Percentiles rank a stretch among this genome's conserved stretches.
Conservation (phyloP, 2,329 filamentous ascomycete species). For the Stachybotrys elegans region DNA sequence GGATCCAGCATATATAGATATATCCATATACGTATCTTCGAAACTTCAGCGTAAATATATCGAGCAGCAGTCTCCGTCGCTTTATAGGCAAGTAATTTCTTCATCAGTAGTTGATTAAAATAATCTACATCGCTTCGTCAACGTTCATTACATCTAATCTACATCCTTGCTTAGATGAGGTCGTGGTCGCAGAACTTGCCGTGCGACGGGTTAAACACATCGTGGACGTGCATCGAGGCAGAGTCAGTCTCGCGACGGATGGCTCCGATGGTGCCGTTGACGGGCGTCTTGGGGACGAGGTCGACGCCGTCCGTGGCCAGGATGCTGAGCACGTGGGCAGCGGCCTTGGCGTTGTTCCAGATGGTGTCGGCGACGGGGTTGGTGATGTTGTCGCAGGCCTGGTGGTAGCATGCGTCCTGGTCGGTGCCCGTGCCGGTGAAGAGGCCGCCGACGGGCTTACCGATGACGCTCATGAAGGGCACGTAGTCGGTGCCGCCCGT, state of each 20-base stretch:
- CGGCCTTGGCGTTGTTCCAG: slow-evolving; percentile 30
- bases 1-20: too few relatives aligned
- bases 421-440: slow-evolving; percentile 55
- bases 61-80: too few relatives aligned
- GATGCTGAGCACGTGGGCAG: slow-evolving; percentile 39
- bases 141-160: too few relatives aligned
- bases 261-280: slow-evolving; percentile 11
- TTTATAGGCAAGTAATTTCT: too few relatives aligned
- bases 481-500: slow-evolving; percentile 55
- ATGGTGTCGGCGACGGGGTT: slow-evolving; percentile 26
- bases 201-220: slow-evolving; percentile 3
- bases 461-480: slow-evolving; percentile 49
- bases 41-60: too few relatives aligned
- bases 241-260: slow-evolving; percentile 13
- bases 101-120: too few relatives aligned
- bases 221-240: slow-evolving; percentile 14
- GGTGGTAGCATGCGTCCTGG: slow-evolving; percentile 25
- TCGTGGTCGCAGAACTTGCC: slow-evolving; percentile 20
- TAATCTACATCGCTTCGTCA: too few relatives aligned
- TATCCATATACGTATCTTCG: too few relatives aligned
- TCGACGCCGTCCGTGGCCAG: slow-evolving; percentile 16
- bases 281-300: slow-evolving; percentile 16
- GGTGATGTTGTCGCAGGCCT: slow-evolving; percentile 29
- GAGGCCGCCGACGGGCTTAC: slow-evolving; percentile 49
- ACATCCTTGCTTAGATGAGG: slow-evolving; percentile 10